Evolutionary conservation across 1,139 yeast genomes (phyloP), one percentile per base, ranked within the genome.

Genomic region (Protomyces gravidus): DNA sequence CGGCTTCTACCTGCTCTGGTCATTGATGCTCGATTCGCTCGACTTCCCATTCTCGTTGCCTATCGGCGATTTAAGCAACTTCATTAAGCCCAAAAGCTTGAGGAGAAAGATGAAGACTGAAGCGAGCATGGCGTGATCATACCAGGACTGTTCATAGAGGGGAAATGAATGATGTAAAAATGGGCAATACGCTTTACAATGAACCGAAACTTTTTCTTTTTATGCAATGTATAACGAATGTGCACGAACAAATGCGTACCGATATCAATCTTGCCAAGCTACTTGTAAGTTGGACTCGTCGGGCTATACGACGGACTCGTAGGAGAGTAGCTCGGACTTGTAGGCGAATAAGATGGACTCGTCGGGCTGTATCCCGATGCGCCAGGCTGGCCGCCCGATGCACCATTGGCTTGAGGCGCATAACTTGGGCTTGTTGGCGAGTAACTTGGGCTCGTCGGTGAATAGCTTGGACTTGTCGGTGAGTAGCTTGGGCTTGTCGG

Each of bases 401-500:
- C 42, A 4, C 23, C 42, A 17, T 36, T 36, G 42, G 42, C 5
- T 73, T 69, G 62, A 89, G 86, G 1, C 85, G 79, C 0, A 71
- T 85, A 85, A 2, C 76, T 68, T 65, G 94, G 94, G 0, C 88
- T 82, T 0, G 92, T 85, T 62, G 92, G 92, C 0, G 83, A 61
- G 79, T 83, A 63, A 74, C 76, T 68, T 65, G 94, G 92, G 0
- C 86, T 80, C 0, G 92, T 84, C 61, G 96, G 95, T 0, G 85
- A 78, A 71, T 86, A 86, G 3, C 76, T 68, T 64, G 95, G 95
- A 0, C 88, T 81, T 0, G 95, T 85, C 60, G 94, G 94, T 0
- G 83, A 77, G 71, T 85, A 85, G 3, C 76, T 68, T 65, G 94
- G 94, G 0, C 88, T 82, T 0, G 92, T 85, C 62, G 92, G 92